Base-by-base conservation (phyloP, 768 basidiomycete genomes). In the Leccinum incarnatum region DNA sequence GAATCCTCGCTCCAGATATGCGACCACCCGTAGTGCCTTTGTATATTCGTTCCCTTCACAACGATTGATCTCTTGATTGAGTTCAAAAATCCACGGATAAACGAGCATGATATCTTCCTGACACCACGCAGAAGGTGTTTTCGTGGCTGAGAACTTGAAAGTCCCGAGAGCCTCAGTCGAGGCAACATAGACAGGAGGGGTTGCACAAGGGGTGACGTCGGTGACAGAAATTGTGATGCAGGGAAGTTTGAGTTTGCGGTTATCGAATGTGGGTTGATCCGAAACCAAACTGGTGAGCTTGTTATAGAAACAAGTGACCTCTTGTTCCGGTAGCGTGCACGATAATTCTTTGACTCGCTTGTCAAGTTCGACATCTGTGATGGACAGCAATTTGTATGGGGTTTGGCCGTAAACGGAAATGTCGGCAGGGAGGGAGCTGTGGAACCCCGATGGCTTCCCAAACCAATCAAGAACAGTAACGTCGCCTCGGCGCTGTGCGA, bases 61-160 rank as follows among this genome's bases (percentile, higher is more conserved):
- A 5, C 5, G 50, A n/a, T 30, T 17, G 1, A 53, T 56, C 14
- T 30, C 30, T 36, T 27, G 19, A 0, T 53, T n/a, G 32, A 62
- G 57, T 50, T 60, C 61, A 30, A 32, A 47, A 27, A 56, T 47
- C 62, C 61, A 64, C 8, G 61, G 61, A 36, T 54, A 62, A 1
- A 56, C 62, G n/a, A 64, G 54, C 23, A 64, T 52, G 1, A 51
- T 19, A 3, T 42, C 37, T 36, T 42, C 30, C 3, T 42, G n/a
- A 1, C 3, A 21, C 17, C 9, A 32, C n/a, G 0, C 15, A n/a
- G 23, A 53, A 23, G 30, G 7, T 10, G 29, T 21, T 12, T 55
- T 40, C 52, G n/a, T 1, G 17, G 55, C 46, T 30, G 32, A 25
- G 10, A 62, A 21, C 19, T 53, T 11, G 2, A 46, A 46, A 21